Evolutionary conservation across 306 rosid species (phyloP).

Genomic region (Fragaria nilgerrensis): DNA sequence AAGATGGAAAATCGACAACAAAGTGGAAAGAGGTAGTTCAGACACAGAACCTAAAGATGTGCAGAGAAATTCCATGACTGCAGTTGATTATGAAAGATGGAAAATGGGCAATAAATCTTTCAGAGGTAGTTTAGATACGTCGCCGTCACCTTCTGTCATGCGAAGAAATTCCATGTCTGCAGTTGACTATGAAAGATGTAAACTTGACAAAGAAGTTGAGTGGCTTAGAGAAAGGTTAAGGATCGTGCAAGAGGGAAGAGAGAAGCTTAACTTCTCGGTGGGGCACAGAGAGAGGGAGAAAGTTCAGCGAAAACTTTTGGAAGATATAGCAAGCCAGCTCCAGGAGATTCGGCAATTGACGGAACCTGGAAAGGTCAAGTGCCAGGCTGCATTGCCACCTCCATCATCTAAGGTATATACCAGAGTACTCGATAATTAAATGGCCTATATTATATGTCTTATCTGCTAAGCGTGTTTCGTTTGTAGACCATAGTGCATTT

Average conservation of each 20-base stretch:
- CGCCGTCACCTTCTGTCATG: constrained; percentile 12
- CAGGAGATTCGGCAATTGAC: constrained; percentile 39
- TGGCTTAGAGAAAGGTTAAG: constrained; percentile 50
- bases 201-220: constrained; percentile 51
- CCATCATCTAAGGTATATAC: constrained; percentile 38
- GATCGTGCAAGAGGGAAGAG: constrained; percentile 47
- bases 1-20: constrained; percentile 41
- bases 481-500: constrained; percentile 1
- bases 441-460: background rate
- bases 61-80: constrained; percentile 48
- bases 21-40: constrained; percentile 27
- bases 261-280: constrained; percentile 38
- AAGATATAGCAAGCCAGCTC: constrained; percentile 40
- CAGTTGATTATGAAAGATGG: constrained; percentile 44
- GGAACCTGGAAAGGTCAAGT: constrained; percentile 32
- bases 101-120: constrained; percentile 38
- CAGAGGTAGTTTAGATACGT: background rate
- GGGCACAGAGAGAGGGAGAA: constrained; percentile 37
- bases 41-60: constrained; percentile 13
- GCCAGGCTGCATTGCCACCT: constrained; percentile 43
- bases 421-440: background rate
- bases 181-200: constrained; percentile 44
- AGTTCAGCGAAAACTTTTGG: constrained; percentile 37
- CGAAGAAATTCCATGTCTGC: constrained; percentile 52
- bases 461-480: background rate